Evolutionary conservation across 192 early-diverging fungal species (phyloP).

Genomic region (Oehlia diaphana): DNA sequence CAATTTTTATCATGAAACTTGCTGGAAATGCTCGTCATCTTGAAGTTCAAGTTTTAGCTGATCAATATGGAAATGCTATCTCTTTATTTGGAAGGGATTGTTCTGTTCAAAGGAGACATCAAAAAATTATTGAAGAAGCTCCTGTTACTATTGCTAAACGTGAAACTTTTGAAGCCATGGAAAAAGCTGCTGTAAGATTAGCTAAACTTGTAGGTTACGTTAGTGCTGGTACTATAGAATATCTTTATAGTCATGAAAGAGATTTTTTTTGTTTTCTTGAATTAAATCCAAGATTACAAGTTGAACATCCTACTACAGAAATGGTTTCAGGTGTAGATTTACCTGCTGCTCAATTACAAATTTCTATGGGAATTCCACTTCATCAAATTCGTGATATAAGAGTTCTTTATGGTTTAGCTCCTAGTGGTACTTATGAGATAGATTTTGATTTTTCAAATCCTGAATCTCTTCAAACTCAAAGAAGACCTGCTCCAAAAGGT

Average conservation of each 20-base stretch:
- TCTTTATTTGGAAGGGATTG: conserved; percentile 98
- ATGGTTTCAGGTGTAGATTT: conserved; percentile 99
- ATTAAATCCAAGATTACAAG: conserved; percentile 97
- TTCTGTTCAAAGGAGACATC: conserved; percentile 96
- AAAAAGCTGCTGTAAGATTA: conserved; percentile 93
- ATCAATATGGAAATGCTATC: conserved; percentile 97
- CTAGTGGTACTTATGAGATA: conserved; percentile 82
- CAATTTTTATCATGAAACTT: conserved; percentile 98
- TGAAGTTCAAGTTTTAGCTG: conserved; percentile 95
- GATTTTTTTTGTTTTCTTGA: conserved; percentile 95
- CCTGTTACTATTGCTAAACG: conserved; percentile 84
- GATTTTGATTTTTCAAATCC: conserved; percentile 90
- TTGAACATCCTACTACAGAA: conserved; percentile 98
- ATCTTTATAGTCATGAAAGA: conserved; percentile 86
- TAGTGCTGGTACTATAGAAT: conserved; percentile 96
- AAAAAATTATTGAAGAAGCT: conserved; percentile 99
- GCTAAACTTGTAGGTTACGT: conserved; percentile 94
- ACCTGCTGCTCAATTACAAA: conserved; percentile 95
- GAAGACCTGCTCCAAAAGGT: conserved; percentile 91
- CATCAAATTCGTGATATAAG: conserved; percentile 95
- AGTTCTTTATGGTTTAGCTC: conserved; percentile 89
- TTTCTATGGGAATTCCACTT: conserved; percentile 99
- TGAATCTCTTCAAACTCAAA: conserved; percentile 77
- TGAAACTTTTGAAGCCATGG: conserved; percentile 86
- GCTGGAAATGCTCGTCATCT: conserved; percentile 93